Evolutionary conservation across 1,139 yeast species (phyloP), one percentile per base, ranked within the genome.

Genomic region (Suhomyces taliae): DNA sequence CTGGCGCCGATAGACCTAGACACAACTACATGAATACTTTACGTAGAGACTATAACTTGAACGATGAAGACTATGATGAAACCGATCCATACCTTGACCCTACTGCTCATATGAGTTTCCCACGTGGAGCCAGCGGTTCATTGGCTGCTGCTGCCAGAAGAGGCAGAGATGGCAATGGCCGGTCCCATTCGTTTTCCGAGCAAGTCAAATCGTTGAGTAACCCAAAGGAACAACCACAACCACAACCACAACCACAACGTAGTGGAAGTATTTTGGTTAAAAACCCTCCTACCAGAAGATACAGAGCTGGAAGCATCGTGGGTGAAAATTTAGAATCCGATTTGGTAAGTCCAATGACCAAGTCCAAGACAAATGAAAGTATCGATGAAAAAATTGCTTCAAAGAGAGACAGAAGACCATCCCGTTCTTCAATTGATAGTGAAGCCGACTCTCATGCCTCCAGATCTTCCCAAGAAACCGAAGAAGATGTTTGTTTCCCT

Each of bases 401-500:
- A 36, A 40, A 39, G 37, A 35, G 45, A 6, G 45, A 43, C 6
- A 56, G 53, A 44, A 58, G 78, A 52, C 63, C 74, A 32, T 59
- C 73, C 6, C 59, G 69, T 39, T 62, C 74, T 2, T 69, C 75
- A 6, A 66, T 74, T 32, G 89, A 83, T 57, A 78, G 83, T 53
- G 91, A 85, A 53, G 79, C 78, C 10, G 87, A 81, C 57, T 85
- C 91, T 2, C 87, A 82, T 56, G 88, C 84, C 1, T 83, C 88
- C 9, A 74, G 90, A 53, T 79, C 83, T 24, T 83, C 90, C 2
- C 90, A 86, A 58, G 95, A 87, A 62, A 90, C 97, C 0, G 98
- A 91, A 62, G 97, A 91, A 63, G 98, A 93, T 77, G 99, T 93
- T 40, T 93, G 98, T 74, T 90, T 91, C 70, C 98, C 99, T 1